Evolutionary conservation across 2,329 filamentous ascomycete species (phyloP).

Genomic region (Lachnellula occidentalis): DNA sequence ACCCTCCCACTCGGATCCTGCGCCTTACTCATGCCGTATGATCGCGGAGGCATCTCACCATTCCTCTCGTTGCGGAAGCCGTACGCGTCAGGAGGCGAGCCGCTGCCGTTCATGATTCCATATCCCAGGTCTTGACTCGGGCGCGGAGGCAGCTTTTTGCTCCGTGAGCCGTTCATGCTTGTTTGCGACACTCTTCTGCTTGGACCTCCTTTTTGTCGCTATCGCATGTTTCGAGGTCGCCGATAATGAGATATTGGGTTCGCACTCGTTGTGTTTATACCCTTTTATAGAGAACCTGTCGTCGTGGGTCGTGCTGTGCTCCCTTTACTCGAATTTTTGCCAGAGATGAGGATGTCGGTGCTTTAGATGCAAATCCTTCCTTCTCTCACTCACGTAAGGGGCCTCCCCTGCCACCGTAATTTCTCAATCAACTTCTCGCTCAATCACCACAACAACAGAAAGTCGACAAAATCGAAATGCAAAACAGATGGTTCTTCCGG

Average conservation of each 20-base stretch:
- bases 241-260: not conserved
- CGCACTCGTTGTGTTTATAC: not conserved
- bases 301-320: not conserved
- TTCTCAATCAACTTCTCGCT: not conserved
- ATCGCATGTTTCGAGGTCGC: conserved; percentile 5
- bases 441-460: no score
- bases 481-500: no score
- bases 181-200: not conserved
- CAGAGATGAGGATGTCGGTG: not conserved
- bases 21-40: conserved; percentile 6
- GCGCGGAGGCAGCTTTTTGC: conserved; percentile 16
- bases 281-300: not conserved
- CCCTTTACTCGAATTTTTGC: not conserved
- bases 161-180: conserved; percentile 7
- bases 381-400: not conserved
- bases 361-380: not conserved
- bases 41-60: conserved; percentile 9
- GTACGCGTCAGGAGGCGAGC: conserved; percentile 9
- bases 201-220: not conserved
- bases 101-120: conserved; percentile 3
- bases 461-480: no score
- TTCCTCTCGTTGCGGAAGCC: conserved; percentile 9
- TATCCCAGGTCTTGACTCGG: conserved; percentile 19
- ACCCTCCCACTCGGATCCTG: conserved; percentile 40
- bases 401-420: not conserved